Evolutionary conservation across 169 alveolate species (phyloP), one percentile per base, ranked within the genome.

Genomic region (Plasmodium cynomolgi): DNA sequence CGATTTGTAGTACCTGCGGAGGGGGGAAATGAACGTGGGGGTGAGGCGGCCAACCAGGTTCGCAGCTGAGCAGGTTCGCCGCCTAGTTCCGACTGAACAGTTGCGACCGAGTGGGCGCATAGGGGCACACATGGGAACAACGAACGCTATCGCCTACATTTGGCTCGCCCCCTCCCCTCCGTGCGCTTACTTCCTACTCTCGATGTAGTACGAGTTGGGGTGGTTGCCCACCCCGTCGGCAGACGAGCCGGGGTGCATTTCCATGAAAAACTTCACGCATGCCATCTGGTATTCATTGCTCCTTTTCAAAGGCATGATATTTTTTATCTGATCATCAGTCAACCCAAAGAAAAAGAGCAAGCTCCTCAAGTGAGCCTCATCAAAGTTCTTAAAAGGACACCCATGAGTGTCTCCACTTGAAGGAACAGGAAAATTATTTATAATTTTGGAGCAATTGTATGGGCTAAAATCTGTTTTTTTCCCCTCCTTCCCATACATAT

Each of bases 401-500:
- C 99, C 99, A 94, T 98, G 99, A 81, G 96, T 96, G 91, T 97
- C 98, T 44, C 98, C 98, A 41, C 97, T 96, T 74, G 97, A 97
- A 23, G 99, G 98, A 31, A 91, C 85, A 44, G 99, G 99, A 88
- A 98, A 94, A 26, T 97, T 97, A 82, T 94, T 95, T 50, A 98
- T 96, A 58, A 98, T 98, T 93, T 97, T 97, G 29, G 97, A 95
- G 95, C 99, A 98, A 75, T 98, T 96, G 71, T 96, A 96, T 3
- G 99, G 99, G 77, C 99, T 97, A 93, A 98, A 97, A 96, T 96
- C 97, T 47, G 97, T 95, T 84, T 99, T 96, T 83, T 98, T 97
- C 20, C 99, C 99, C 95, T 97, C 99, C 91, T 97, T 97, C 4
- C 99, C 99, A 96, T 98, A 98, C 82, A 98, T 97, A 95, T 98